Conservation (phyloP, 164 flowering plant genomes). For the Brasenia schreberi region DNA sequence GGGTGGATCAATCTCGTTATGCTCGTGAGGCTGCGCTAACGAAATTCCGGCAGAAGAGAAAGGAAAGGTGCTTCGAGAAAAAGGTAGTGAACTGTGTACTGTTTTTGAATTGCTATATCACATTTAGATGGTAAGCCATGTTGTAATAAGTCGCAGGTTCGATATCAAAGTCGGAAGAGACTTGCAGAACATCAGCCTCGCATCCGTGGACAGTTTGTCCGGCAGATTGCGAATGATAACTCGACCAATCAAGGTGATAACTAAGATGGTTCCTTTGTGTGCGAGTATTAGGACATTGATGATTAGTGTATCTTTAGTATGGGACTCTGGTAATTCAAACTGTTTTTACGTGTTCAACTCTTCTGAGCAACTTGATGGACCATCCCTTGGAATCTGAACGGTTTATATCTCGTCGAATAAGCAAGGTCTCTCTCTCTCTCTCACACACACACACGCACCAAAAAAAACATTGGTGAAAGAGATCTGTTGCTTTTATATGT, state of each 20-base stretch:
- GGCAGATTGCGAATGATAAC: constrained; percentile 21
- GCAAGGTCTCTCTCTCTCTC: no score
- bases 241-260: constrained; percentile 10
- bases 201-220: constrained; percentile 69
- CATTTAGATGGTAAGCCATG: no score
- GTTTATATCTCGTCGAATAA: not conserved
- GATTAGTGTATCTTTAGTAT: not conserved
- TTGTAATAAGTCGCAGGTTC: constrained; percentile 27
- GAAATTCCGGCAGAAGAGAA: constrained; percentile 73
- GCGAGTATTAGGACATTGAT: not conserved
- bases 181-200: constrained; percentile 78
- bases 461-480: no score
- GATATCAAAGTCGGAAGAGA: constrained; percentile 67
- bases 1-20: constrained; percentile 34
- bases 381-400: not conserved
- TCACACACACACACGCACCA: not conserved
- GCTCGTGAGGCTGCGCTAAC: constrained; percentile 71
- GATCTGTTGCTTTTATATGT: no score
- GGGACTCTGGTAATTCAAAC: not conserved
- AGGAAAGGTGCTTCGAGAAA: constrained; percentile 72
- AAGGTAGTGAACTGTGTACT: constrained; percentile 29
- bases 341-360: no score
- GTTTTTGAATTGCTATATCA: not conserved
- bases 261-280: not conserved
- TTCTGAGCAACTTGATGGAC: not conserved